phyloP scores from a whole-genome alignment of 2,329 filamentous ascomycete genomes.

The Bertia moriformis region DNA sequence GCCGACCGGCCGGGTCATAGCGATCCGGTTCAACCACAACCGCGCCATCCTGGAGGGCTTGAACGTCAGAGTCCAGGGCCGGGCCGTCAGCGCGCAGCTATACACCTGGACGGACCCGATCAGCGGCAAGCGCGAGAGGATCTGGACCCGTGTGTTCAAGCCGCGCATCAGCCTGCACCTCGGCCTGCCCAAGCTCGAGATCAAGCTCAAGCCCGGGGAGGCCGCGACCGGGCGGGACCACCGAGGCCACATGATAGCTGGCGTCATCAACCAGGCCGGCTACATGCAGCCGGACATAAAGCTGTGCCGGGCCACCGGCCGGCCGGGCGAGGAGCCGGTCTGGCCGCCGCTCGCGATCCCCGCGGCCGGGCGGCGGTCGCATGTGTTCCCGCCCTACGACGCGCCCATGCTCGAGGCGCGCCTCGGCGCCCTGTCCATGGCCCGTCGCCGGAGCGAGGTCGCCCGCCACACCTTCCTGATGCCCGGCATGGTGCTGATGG shows the following conservation, averaged over 20 bases:
- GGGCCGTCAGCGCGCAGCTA: constrained; percentile 33
- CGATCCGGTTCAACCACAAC: constrained; percentile 62
- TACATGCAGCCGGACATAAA: neutral
- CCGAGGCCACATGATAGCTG: too few relatives aligned
- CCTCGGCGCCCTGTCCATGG: neutral
- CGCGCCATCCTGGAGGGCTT: constrained; percentile 70
- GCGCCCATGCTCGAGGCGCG: too few relatives aligned
- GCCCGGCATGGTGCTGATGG: constrained; percentile 16
- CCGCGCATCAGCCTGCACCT: constrained; percentile 62
- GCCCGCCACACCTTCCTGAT: constrained; percentile 5
- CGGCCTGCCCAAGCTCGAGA: constrained; percentile 47
- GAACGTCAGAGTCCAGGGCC: constrained; percentile 53
- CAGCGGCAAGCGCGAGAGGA: constrained; percentile 29
- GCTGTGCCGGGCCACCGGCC: too few relatives aligned
- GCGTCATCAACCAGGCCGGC: neutral
- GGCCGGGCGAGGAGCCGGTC: neutral
- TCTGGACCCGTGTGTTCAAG: constrained; percentile 58
- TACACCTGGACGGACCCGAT: constrained; percentile 51
- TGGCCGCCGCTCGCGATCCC: constrained; percentile 3
- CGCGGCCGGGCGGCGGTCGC: constrained; percentile 3
- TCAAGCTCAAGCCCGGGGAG: constrained; percentile 7
- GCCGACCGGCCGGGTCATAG: constrained; percentile 59
- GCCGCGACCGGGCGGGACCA: too few relatives aligned
- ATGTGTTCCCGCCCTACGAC: neutral
- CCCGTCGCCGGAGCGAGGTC: neutral